phyloP scores from a whole-genome alignment of 1,284 basidiomycete species.

The Microstroma glucosiphilum region DNA sequence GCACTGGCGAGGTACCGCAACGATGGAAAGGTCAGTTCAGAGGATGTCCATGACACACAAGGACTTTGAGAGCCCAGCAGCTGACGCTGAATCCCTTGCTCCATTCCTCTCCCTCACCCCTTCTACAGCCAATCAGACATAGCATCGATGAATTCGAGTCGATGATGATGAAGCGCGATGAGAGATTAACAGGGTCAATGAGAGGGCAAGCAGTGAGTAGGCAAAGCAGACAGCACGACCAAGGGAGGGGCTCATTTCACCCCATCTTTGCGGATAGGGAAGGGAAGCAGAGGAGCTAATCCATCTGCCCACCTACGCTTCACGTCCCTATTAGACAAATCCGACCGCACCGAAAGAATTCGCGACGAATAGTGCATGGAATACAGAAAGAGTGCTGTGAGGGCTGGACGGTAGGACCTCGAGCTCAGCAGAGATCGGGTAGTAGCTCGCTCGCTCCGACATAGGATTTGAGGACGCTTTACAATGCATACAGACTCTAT shows the following conservation, averaged over 20 bases:
- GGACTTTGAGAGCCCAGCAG: too few species aligned
- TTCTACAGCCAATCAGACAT: constrained; percentile 9
- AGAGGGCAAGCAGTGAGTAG: constrained; percentile 48
- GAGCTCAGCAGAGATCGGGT: too few species aligned
- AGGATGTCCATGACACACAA: too few species aligned
- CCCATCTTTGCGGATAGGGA: background rate
- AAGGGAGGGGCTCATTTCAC: background rate
- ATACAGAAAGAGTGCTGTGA: constrained; percentile 29
- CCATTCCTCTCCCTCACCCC: background rate
- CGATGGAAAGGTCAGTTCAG: constrained; percentile 49
- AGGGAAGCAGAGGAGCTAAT: background rate
- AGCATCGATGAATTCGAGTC: constrained; percentile 49
- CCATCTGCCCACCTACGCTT: background rate
- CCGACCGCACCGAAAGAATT: constrained; percentile 41
- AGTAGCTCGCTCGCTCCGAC: too few species aligned
- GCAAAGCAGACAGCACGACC: background rate
- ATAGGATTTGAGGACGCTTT: too few species aligned
- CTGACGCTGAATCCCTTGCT: too few species aligned
- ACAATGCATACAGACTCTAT: too few species aligned
- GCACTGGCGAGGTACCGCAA: constrained; percentile 39
- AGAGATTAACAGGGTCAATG: constrained; percentile 42
- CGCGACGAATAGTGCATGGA: constrained; percentile 47
- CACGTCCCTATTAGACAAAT: constrained; percentile 21
- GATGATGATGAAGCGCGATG: constrained; percentile 50
- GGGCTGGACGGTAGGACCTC: too few species aligned